Base-by-base conservation (phyloP, 768 basidiomycete species). In the Hericium rajendrae region DNA sequence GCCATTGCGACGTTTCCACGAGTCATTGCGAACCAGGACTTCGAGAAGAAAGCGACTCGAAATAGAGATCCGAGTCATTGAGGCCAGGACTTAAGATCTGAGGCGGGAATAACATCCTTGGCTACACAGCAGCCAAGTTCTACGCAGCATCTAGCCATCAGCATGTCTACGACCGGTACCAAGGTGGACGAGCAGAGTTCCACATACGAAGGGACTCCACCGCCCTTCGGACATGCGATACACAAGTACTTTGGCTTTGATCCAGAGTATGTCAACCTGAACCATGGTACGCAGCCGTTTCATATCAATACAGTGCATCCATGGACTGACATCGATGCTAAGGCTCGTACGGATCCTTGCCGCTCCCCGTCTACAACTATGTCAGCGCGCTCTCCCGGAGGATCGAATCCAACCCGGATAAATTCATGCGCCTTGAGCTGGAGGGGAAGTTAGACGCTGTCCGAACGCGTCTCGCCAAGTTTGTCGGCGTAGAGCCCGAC, bases 261-360 rank as follows among this genome's bases (percentile, higher is more conserved):
- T 43, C 73, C 81, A 4, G 72, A 74, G 41, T 86, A 85, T 57
- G 65, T 83, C 51, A 84, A 86, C 62, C 69, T 88, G 50, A 87
- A 88, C 64, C 74, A 82, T 53, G 86, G 86, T 84, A 53, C 26
- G 26, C 26, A 32, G 73, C 13, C 38, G 24, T 6, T n/a, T 13
- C 38, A 38, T 15, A 38, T 53, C 18, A 8, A 22, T 20, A 18
- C 24, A 8, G 20, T 51, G 49, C 49, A 38, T 39, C 48, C 9
- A 37, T 32, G 26, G 51, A 11, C 16, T 15, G 20, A 46, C 1
- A 1, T 12, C 18, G 6, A 1, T 46, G 28, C 8, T 38, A 56
- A 85, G 84, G 84, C 13, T 79, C 84, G 0, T 85, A 77, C 61
- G 84, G 84, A 3, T 77, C 80, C 1, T 67, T 81, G 1, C 81